Evolutionary conservation across 768 basidiomycete species (phyloP).

Genomic region (Lactarius vividus): DNA sequence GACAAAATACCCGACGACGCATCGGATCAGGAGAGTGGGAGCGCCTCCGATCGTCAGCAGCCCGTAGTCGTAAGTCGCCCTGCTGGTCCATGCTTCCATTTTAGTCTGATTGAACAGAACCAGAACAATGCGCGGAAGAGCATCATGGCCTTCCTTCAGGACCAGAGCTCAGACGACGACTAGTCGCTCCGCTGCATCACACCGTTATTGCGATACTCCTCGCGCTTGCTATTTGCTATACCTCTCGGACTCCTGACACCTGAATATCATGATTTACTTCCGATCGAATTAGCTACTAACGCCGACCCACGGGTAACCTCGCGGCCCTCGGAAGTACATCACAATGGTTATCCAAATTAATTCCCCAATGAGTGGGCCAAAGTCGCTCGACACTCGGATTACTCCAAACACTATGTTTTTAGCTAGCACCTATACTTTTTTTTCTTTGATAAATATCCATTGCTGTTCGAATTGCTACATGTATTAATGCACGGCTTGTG

Average conservation of each 20-base stretch:
- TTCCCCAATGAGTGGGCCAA: not conserved
- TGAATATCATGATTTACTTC: not conserved
- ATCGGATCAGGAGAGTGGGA: slow-evolving; percentile 34
- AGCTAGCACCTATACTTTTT: not conserved
- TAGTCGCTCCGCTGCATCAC: slow-evolving; percentile 30
- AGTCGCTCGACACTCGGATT: not conserved
- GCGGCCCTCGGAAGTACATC: not conserved
- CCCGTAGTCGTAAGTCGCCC: slow-evolving; percentile 11
- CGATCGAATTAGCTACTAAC: not conserved
- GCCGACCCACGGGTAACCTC: not conserved
- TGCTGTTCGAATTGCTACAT: not conserved
- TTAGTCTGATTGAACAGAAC: not conserved
- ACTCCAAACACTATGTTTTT: not conserved
- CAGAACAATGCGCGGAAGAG: slow-evolving; percentile 51
- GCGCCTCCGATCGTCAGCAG: slow-evolving; percentile 15
- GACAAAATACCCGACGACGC: slow-evolving; percentile 37
- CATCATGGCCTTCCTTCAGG: slow-evolving; percentile 68
- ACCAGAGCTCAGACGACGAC: slow-evolving; percentile 65
- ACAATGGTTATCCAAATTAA: not conserved
- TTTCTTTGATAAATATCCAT: not conserved
- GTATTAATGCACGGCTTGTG: not conserved
- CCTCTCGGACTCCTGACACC: not conserved
- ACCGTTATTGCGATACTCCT: not conserved
- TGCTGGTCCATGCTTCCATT: not conserved
- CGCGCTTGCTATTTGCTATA: not conserved